Percentiles rank a stretch among this genome's conserved stretches.
Evolutionary conservation across 2,329 filamentous ascomycete species (phyloP).

Genomic region (Curvularia spicifera): DNA sequence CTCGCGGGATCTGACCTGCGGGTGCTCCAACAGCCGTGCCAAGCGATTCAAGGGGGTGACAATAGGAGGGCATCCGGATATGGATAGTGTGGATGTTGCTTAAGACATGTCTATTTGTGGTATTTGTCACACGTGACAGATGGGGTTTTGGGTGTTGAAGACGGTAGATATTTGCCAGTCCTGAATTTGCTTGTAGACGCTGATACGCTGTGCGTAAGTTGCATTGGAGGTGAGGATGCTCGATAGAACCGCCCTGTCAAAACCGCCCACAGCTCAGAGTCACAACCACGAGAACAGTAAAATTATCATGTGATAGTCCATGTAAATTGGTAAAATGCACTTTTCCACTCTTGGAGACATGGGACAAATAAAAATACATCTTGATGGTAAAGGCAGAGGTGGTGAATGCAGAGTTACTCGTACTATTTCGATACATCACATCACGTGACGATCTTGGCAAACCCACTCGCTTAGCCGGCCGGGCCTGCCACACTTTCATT

Average conservation of each 20-base stretch:
- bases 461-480: slow-evolving; percentile 26
- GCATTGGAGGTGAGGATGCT: too few relatives aligned
- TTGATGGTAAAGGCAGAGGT: too few relatives aligned
- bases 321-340: too few relatives aligned
- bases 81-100: background rate
- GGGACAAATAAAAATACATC: too few relatives aligned
- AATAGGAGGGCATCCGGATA: slow-evolving; percentile 1
- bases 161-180: background rate
- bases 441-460: background rate
- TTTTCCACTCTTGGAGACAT: too few relatives aligned
- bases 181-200: too few relatives aligned
- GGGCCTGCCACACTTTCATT: background rate
- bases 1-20: slow-evolving; percentile 4
- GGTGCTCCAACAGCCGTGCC: slow-evolving; percentile 7
- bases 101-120: background rate
- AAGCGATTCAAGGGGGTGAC: slow-evolving; percentile 5
- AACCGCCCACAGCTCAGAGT: too few relatives aligned
- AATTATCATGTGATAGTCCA: too few relatives aligned
- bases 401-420: too few relatives aligned
- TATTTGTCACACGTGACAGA: background rate
- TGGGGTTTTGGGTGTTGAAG: background rate
- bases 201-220: background rate
- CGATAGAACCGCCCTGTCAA: too few relatives aligned
- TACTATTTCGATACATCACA: too few relatives aligned
- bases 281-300: too few relatives aligned